phyloP scores from a whole-genome alignment of 495 filamentous ascomycete genomes.

The Hyaloscypha finlandica region DNA sequence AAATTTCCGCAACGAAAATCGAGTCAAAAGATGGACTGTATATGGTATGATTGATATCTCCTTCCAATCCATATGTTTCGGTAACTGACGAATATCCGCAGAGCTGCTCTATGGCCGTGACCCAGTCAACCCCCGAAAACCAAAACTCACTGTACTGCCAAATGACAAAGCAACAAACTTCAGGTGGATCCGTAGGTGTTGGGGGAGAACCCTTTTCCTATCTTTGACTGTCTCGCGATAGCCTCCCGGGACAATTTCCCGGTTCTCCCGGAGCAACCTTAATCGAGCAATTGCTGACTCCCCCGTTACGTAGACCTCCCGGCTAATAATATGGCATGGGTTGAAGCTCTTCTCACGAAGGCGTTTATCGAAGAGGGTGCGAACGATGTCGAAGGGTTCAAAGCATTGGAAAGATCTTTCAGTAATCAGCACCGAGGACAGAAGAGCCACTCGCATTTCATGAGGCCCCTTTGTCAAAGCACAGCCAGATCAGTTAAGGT shows the following conservation, averaged over 20 bases:
- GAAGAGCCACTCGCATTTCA: slow-evolving; percentile 64
- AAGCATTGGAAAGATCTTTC: slow-evolving; percentile 64
- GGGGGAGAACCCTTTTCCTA: too few relatives aligned
- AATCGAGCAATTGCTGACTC: too few relatives aligned
- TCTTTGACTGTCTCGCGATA: too few relatives aligned
- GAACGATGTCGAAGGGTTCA: slow-evolving; percentile 67
- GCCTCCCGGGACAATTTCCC: slow-evolving; percentile 23
- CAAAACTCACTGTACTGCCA: slow-evolving; percentile 53
- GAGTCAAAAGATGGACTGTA: slow-evolving; percentile 56
- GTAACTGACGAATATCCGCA: background rate
- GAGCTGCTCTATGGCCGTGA: slow-evolving; percentile 64
- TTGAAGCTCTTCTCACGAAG: slow-evolving; percentile 65
- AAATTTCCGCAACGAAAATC: slow-evolving; percentile 63
- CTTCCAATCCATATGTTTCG: background rate
- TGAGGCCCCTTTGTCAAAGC: slow-evolving; percentile 64
- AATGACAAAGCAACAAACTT: slow-evolving; percentile 59
- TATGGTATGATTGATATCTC: slow-evolving; percentile 36
- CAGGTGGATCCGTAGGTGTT: slow-evolving; percentile 54
- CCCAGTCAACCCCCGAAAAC: slow-evolving; percentile 51
- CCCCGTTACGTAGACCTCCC: slow-evolving; percentile 47
- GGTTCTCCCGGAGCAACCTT: too few relatives aligned
- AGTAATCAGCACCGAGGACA: slow-evolving; percentile 65
- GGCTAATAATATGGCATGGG: slow-evolving; percentile 61
- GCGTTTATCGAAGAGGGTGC: slow-evolving; percentile 67
- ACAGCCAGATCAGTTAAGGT: slow-evolving; percentile 47